Conservation (phyloP, 768 basidiomycete genomes). For the Pleurotus citrinopileatus region DNA sequence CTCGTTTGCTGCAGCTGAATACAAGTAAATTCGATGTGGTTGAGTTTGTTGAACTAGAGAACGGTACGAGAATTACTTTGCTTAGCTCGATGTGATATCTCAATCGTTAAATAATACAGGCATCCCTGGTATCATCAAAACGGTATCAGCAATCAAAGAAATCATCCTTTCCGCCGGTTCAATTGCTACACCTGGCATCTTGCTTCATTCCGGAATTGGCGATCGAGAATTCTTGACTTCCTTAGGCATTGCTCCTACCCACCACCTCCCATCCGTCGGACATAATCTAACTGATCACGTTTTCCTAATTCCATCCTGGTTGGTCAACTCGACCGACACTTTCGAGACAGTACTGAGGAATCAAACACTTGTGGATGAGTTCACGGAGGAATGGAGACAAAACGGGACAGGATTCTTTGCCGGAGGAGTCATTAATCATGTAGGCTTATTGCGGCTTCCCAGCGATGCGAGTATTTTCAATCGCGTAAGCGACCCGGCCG, state of each 20-base stretch:
- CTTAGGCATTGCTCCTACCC: conserved; percentile 14
- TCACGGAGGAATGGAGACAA: conserved; percentile 16
- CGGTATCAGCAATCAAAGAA: conserved; percentile 19
- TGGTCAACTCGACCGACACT: conserved; percentile 15
- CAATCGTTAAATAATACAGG: background rate
- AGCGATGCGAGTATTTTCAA: conserved; percentile 26
- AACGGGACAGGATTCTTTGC: conserved; percentile 18
- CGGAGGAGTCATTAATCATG: conserved; percentile 9
- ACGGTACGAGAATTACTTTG: conserved; percentile 1
- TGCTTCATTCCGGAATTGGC: conserved; percentile 26
- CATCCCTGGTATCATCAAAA: background rate
- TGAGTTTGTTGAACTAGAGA: conserved; percentile 14
- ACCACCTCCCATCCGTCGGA: conserved; percentile 21
- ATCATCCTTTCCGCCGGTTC: conserved; percentile 28
- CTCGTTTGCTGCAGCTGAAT: conserved; percentile 6
- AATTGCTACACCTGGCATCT: conserved; percentile 23
- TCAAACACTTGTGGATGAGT: conserved; percentile 10
- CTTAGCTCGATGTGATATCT: no score
- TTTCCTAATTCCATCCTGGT: background rate
- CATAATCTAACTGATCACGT: conserved; percentile 27
- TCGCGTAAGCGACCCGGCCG: conserved; percentile 27
- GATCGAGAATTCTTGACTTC: conserved; percentile 1
- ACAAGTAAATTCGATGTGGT: conserved; percentile 15
- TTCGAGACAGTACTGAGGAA: conserved; percentile 13
- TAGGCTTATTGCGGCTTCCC: conserved; percentile 22